A percentile compares a stretch with the other conserved stretches of the same genome.
Evolutionary conservation across 2,329 filamentous ascomycete genomes (phyloP).

Genomic region (Sphaceloma murrayae): DNA sequence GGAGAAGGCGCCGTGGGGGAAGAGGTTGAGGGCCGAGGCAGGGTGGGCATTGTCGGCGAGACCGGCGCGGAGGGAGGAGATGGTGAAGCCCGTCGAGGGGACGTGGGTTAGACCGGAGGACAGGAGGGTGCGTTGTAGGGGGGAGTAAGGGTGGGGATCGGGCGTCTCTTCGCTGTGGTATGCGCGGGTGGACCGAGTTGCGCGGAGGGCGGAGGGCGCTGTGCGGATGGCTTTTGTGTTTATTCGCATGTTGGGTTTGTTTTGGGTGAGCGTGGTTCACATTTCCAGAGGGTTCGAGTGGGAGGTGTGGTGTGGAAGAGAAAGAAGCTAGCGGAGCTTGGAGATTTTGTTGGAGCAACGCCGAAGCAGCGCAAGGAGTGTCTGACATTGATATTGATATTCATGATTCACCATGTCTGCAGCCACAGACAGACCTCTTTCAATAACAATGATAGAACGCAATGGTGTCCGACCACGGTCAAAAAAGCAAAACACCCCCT

Average conservation of each 20-base stretch:
- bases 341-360: background rate
- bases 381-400: background rate
- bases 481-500: no score
- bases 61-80: constrained; percentile 61
- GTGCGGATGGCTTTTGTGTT: constrained; percentile 21
- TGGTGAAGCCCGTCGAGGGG: constrained; percentile 72
- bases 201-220: constrained; percentile 24
- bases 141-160: constrained; percentile 52
- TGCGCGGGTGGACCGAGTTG: constrained; percentile 20
- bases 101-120: constrained; percentile 70
- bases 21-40: constrained; percentile 73
- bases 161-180: constrained; percentile 72
- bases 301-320: no score
- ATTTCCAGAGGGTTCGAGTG: no score
- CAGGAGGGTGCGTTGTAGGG: constrained; percentile 66
- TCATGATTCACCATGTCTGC: background rate
- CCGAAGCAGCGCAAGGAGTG: background rate
- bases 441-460: no score
- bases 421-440: no score
- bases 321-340: no score
- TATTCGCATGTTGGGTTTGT: background rate
- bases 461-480: no score
- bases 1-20: constrained; percentile 71
- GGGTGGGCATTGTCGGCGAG: constrained; percentile 77
- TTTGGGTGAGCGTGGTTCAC: background rate